A percentile compares a stretch with the other conserved stretches of the same genome.
Evolutionary conservation across 2,329 filamentous ascomycete species (phyloP).

Genomic region (Penicillium polonicum): DNA sequence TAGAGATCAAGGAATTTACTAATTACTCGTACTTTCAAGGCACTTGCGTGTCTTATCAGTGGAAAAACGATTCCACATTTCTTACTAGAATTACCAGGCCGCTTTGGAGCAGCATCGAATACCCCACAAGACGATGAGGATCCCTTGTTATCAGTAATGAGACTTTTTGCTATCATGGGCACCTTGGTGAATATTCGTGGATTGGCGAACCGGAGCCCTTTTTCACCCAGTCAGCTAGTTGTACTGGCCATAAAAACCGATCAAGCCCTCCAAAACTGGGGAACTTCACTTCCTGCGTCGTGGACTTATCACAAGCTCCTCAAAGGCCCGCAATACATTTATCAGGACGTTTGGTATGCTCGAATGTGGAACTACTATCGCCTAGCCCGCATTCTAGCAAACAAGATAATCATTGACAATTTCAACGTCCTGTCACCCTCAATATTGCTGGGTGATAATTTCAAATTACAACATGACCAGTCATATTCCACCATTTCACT

Average conservation of each 20-base stretch:
- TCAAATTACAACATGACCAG: background rate
- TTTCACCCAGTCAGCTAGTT: background rate
- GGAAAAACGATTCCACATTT: background rate
- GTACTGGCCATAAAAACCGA: background rate
- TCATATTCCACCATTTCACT: background rate
- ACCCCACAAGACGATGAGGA: background rate
- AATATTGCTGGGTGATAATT: too few relatives aligned
- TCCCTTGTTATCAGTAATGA: background rate
- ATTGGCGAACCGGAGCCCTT: background rate
- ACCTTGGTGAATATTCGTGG: conserved; percentile 1
- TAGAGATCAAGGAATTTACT: background rate
- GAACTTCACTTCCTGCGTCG: background rate
- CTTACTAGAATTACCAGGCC: background rate
- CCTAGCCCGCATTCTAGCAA: conserved; percentile 2
- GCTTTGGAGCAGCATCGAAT: background rate
- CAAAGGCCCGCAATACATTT: background rate
- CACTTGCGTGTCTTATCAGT: conserved; percentile 3
- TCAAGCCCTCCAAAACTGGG: background rate
- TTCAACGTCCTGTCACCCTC: background rate
- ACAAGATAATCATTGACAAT: background rate
- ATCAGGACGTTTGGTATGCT: background rate
- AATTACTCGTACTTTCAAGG: background rate
- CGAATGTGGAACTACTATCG: conserved; percentile 9
- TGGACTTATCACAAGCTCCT: background rate
- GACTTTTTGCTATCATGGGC: background rate